These are phyloP conservation scores for Albizia julibrissin DNA, from an alignment of 306 rosid species.

Conservation along the genomic window DNA sequence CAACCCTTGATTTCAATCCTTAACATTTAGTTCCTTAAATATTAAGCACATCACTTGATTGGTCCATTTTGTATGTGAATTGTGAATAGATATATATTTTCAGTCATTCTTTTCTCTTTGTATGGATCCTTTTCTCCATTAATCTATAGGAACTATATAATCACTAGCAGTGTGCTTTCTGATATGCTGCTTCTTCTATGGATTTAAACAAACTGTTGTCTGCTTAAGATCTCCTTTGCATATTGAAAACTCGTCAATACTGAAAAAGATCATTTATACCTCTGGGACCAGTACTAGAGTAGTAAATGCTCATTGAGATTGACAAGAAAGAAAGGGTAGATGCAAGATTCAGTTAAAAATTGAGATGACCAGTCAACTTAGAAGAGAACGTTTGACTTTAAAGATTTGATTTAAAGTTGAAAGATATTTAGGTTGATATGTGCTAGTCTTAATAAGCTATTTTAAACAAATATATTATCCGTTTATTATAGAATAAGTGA, in stretches of 20 bases:
- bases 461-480: too few species aligned
- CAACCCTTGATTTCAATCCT: slow-evolving; percentile 59
- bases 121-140: not conserved
- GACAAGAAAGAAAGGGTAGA: not conserved
- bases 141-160: not conserved
- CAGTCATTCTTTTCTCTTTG: slow-evolving; percentile 5
- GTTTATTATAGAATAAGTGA: not conserved
- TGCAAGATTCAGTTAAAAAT: not conserved
- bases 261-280: not conserved
- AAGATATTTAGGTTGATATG: not conserved
- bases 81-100: not conserved
- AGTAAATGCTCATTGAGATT: not conserved
- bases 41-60: slow-evolving; percentile 6
- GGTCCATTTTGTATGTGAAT: slow-evolving; percentile 43
- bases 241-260: not conserved
- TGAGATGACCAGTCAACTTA: not conserved
- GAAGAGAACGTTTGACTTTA: not conserved
- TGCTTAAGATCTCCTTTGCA: not conserved
- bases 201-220: not conserved
- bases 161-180: not conserved
- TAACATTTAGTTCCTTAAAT: not conserved
- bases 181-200: not conserved
- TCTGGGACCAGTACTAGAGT: not conserved
- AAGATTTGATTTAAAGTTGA: not conserved
- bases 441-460: not conserved